These are phyloP conservation scores for Madurella mycetomatis DNA, from an alignment of 2,329 filamentous ascomycete genomes.

Conservation along the genomic window DNA sequence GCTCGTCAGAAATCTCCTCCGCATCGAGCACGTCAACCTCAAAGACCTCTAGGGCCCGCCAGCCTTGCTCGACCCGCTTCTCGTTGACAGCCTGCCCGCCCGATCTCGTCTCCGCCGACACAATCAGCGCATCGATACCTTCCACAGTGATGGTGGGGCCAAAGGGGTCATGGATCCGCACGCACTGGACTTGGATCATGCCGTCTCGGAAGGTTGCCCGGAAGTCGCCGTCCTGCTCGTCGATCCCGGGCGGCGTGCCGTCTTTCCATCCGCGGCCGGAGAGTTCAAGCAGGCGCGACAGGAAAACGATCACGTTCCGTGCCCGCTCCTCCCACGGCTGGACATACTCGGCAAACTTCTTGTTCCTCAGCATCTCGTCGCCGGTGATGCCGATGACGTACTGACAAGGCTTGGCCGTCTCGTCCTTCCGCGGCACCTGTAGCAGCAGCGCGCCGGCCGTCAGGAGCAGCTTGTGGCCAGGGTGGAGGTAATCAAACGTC, in stretches of 20 bases:
- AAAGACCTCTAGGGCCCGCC: conserved; percentile 71
- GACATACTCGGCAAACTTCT: conserved; percentile 77
- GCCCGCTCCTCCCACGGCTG: conserved; percentile 77
- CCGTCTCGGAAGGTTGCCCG: conserved; percentile 56
- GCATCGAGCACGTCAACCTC: conserved; percentile 86
- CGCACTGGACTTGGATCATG: conserved; percentile 66
- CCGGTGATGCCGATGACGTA: conserved; percentile 85
- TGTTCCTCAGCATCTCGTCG: conserved; percentile 79
- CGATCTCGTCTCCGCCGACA: conserved; percentile 81
- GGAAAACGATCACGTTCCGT: conserved; percentile 64
- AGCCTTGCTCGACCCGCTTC: conserved; percentile 71
- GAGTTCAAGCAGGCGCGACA: conserved; percentile 57
- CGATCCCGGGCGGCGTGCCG: conserved; percentile 34
- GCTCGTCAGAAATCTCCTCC: conserved; percentile 43
- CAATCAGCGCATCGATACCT: conserved; percentile 72
- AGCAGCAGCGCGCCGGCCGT: conserved; percentile 77
- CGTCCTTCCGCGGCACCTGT: conserved; percentile 42
- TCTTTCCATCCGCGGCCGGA: conserved; percentile 42
- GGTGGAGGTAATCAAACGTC: conserved; percentile 94
- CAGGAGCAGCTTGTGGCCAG: conserved; percentile 91
- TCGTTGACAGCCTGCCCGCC: conserved; percentile 84
- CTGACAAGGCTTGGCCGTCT: conserved; percentile 41
- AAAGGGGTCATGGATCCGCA: conserved; percentile 81
- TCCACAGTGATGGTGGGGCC: conserved; percentile 86
- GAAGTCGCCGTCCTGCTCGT: conserved; percentile 41